Evolutionary conservation across 495 filamentous ascomycete species (phyloP), one percentile per base, ranked within the genome.

Genomic region (Tirmania nivea): DNA sequence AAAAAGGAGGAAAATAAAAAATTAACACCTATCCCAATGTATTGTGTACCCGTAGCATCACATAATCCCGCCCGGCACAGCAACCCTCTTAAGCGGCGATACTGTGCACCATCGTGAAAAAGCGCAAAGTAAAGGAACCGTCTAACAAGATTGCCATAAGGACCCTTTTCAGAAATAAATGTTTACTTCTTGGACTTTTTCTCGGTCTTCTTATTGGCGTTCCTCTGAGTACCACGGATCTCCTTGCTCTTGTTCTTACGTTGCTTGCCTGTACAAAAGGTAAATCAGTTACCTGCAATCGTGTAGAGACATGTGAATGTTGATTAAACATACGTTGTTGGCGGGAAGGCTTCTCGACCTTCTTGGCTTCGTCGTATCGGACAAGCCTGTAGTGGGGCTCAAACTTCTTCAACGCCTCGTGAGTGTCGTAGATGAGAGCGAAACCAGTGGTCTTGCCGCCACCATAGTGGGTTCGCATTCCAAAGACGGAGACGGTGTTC

Each of bases 171-270:
- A 31, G 25, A 31, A 5, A 31, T 31, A 31, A 31, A 1, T 31
- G 21, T 60, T 59, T 64, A 64, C 55, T 82, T 81, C 69, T 82
- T 31, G 25, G 25, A 78, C 75, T 86, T 81, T 74, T 82, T 81
- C 64, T 78, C 80, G 67, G 84, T 83, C 84, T 45, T 45, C 52
- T 61, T 61, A 51, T 76, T 77, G 70, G 75, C 74, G 70, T 94
- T 96, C 66, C 69, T 70, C 73, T 84, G 83, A 65, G 87, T 88
- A 69, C 92, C 92, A 59, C 92, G 86, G 69, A 93, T 82, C 70
- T 89, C 86, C 86, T 96, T 96, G 72, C 82, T 79, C 69, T 88
- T 78, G 86, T 99, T 99, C 83, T 96, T 99, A 76, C 92, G 83
- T 79, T 96, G 89, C 78, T 99, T 99, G 79, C 92, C 92, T 99